phyloP scores from a whole-genome alignment of 2,329 filamentous ascomycete species.

The Ophiostoma populinum region DNA sequence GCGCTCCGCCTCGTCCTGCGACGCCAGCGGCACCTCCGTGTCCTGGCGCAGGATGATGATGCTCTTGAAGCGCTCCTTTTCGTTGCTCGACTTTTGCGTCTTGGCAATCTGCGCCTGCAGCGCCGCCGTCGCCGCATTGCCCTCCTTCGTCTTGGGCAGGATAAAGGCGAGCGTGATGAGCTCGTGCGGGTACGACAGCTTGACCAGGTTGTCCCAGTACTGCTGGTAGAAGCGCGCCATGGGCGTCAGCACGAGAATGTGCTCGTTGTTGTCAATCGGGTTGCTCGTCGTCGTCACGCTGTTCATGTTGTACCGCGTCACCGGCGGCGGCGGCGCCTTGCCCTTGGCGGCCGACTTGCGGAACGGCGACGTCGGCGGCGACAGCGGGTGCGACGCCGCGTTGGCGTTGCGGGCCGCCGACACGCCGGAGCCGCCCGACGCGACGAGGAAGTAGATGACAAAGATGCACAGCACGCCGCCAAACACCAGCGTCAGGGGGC shows the following conservation, averaged over 20 bases:
- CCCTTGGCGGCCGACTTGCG: conserved; percentile 41
- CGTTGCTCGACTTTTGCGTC: conserved; percentile 61
- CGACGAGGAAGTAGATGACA: conserved; percentile 47
- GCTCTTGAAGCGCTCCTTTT: conserved; percentile 72
- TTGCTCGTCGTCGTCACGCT: conserved; percentile 69
- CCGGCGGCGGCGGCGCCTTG: conserved; percentile 44
- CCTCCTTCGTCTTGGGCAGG: conserved; percentile 81
- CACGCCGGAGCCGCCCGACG: conserved; percentile 19
- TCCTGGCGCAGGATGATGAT: conserved; percentile 93
- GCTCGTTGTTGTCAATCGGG: conserved; percentile 65
- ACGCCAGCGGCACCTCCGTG: conserved; percentile 64
- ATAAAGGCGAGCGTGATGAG: conserved; percentile 94
- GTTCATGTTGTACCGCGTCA: conserved; percentile 88
- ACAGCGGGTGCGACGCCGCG: conserved; percentile 51
- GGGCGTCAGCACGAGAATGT: conserved; percentile 79
- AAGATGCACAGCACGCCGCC: conserved; percentile 56
- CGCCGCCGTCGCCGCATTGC: conserved; percentile 67
- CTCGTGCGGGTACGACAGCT: conserved; percentile 77
- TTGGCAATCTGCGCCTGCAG: conserved; percentile 73
- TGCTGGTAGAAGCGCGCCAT: conserved; percentile 83
- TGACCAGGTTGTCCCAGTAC: conserved; percentile 88
- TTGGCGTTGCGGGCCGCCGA: conserved; percentile 22
- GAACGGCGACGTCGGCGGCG: conserved; percentile 58
- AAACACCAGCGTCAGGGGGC: conserved; percentile 56
- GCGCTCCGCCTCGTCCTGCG: conserved; percentile 73